phyloP scores from a whole-genome alignment of 83 land plant species.

The Larix sibirica region DNA sequence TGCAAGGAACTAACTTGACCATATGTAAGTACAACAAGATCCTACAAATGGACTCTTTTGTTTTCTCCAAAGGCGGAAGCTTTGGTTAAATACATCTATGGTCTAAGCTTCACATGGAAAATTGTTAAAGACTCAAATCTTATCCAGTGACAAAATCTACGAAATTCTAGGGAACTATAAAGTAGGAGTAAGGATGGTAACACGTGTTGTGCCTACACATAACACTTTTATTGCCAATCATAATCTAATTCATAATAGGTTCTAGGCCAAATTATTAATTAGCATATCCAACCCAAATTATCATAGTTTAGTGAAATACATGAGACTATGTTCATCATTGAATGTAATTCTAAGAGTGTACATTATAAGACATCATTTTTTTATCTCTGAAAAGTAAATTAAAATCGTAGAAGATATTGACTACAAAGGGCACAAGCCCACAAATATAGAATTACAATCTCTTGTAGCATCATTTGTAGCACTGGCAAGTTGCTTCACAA shows the following conservation, averaged over 20 bases:
- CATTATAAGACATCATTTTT: not conserved
- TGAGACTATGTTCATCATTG: no score
- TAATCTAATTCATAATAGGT: not conserved
- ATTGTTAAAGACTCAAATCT: not conserved
- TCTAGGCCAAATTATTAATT: not conserved
- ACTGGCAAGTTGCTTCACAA: slow-evolving; percentile 81
- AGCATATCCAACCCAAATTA: no score
- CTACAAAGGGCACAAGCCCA: not conserved
- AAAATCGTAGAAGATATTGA: not conserved
- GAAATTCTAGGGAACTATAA: not conserved
- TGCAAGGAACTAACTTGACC: slow-evolving; percentile 56
- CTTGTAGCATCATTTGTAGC: slow-evolving; percentile 80
- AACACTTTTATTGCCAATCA: not conserved
- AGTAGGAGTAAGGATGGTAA: slow-evolving; percentile 48
- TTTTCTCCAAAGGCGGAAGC: slow-evolving; percentile 99
- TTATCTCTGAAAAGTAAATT: not conserved
- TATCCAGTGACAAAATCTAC: not conserved
- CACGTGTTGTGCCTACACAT: slow-evolving; percentile 63
- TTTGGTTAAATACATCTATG: slow-evolving; percentile 36
- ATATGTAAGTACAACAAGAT: slow-evolving; percentile 91
- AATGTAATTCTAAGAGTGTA: no score
- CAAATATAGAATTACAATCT: slow-evolving; percentile 47
- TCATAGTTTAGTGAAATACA: no score
- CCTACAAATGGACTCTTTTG: slow-evolving; percentile 77
- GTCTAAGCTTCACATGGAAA: not conserved